phyloP scores from a whole-genome alignment of 2,329 filamentous ascomycete genomes.

The Trichoderma lentiforme region DNA sequence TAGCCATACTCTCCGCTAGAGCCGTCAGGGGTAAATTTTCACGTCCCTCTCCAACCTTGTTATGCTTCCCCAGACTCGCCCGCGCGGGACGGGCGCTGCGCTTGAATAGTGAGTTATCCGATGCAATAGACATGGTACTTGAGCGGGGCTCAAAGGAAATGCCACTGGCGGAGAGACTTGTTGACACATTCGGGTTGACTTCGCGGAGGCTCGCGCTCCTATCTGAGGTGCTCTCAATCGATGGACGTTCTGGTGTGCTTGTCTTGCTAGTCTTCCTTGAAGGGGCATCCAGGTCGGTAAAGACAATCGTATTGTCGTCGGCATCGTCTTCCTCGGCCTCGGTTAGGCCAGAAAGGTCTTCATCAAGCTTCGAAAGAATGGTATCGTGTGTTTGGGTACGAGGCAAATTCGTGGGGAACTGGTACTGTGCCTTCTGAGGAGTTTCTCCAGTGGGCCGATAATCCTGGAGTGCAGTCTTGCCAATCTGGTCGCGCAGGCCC shows the following conservation, averaged over 20 bases:
- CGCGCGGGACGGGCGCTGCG: slow-evolving; percentile 38
- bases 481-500: slow-evolving; percentile 67
- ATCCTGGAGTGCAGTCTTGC: slow-evolving; percentile 64
- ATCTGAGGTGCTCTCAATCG: slow-evolving; percentile 28
- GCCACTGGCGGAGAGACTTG: slow-evolving; percentile 37
- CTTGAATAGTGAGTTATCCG: slow-evolving; percentile 46
- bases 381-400: slow-evolving; percentile 56
- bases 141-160: slow-evolving; percentile 42
- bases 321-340: slow-evolving; percentile 5
- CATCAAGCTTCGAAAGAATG: slow-evolving; percentile 43
- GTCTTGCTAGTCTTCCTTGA: slow-evolving; percentile 28
- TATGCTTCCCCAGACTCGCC: slow-evolving; percentile 34
- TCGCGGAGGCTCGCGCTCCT: slow-evolving; percentile 49
- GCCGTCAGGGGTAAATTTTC: slow-evolving; percentile 49
- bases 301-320: slow-evolving; percentile 38
- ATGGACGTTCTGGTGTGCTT: slow-evolving; percentile 31
- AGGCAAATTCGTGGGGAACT: slow-evolving; percentile 76
- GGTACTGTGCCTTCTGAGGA: slow-evolving; percentile 75
- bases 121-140: slow-evolving; percentile 41
- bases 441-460: slow-evolving; percentile 85
- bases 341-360: slow-evolving; percentile 12
- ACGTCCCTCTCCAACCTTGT: slow-evolving; percentile 41
- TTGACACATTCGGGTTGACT: slow-evolving; percentile 50
- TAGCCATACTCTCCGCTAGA: slow-evolving; percentile 45
- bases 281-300: slow-evolving; percentile 36